Evolutionary conservation across 768 basidiomycete genomes (phyloP), one percentile per base, ranked within the genome.

Genomic region (Pleurotus tuber-regium): DNA sequence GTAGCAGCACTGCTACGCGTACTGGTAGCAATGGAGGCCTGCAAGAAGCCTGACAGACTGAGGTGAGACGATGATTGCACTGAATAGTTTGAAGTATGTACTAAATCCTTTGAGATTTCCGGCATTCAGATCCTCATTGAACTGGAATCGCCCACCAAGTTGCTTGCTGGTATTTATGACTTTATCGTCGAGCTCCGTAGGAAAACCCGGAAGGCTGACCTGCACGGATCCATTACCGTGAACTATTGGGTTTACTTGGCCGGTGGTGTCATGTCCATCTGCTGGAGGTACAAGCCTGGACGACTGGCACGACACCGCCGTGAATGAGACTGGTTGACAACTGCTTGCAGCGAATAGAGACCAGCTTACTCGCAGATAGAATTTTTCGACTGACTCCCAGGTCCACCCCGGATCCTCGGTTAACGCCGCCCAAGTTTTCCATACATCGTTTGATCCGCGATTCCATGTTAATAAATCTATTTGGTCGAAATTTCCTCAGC

Each of bases 101-200:
- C 76, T 69, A 31, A 76, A 43, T 3, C 78, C 78, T 5, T 76
- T 49, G 0, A 68, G 67, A 8, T 57, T 61, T 11, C 78, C 77
- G 21, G 69, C 66, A 54, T 77, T 76, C 51, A 64, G 63, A 56
- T 79, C 78, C 11, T 61, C 28, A 53, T 73, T 74, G 54, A 63
- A 76, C 2, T 70, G 64, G 52, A 71, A 78, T 38, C 70, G 67
- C 7, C 63, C 58, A 1, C 60, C 52, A 5, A 74, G 59, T 43
- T 76, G 63, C 14, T 61, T 28, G 0, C 69, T 63, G 0, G 73
- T 66, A 42, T 62, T 54, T 8, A 75, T 57, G n/a, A 74, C 59
- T 8, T 61, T 66, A 2, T 55, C 52, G 50, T 74, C 70, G 14
- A 67, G 64, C 4, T 65, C 35, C 10, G 52, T 46, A 23, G 61